A percentile compares a stretch with the other conserved stretches of the same genome.
These are phyloP conservation scores for Calonectria hawksworthii DNA, from an alignment of 2,329 filamentous ascomycete genomes.

Conservation along the genomic window DNA sequence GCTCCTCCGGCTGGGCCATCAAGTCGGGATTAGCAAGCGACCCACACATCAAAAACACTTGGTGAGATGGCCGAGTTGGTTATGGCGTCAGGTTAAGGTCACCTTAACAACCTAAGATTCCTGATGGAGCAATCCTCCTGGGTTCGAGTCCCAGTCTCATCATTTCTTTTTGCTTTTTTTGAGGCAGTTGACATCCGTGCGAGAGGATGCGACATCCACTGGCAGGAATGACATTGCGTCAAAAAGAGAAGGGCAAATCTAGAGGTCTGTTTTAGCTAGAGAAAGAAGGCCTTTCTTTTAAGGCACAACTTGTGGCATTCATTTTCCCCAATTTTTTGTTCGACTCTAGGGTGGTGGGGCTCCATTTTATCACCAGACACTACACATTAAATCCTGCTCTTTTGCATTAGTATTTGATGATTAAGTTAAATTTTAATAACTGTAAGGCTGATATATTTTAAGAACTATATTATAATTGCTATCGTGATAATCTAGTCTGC, in stretches of 20 bases:
- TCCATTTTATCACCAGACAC: not conserved
- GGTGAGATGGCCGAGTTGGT: constrained; percentile 14
- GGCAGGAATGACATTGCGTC: not conserved
- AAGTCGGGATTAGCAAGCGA: not conserved
- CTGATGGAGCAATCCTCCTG: constrained; percentile 14
- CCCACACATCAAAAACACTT: not conserved
- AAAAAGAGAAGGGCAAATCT: not conserved
- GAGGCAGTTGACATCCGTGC: not conserved
- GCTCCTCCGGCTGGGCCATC: not conserved
- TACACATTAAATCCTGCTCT: not conserved
- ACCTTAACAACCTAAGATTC: constrained; percentile 9
- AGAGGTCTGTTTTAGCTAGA: no score
- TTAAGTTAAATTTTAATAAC: not conserved
- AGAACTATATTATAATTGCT: no score
- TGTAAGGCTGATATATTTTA: no score
- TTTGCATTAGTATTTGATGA: not conserved
- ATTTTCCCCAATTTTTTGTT: not conserved
- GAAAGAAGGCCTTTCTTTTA: no score
- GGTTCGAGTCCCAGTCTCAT: constrained; percentile 13
- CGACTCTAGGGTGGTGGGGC: not conserved
- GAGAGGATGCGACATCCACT: no score
- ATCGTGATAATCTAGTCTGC: no score
- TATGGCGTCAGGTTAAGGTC: constrained; percentile 13
- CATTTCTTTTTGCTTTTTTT: not conserved
- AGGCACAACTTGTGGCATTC: not conserved